Conservation (phyloP, 495 filamentous ascomycete species). For the Aspergillus nanangensis region DNA sequence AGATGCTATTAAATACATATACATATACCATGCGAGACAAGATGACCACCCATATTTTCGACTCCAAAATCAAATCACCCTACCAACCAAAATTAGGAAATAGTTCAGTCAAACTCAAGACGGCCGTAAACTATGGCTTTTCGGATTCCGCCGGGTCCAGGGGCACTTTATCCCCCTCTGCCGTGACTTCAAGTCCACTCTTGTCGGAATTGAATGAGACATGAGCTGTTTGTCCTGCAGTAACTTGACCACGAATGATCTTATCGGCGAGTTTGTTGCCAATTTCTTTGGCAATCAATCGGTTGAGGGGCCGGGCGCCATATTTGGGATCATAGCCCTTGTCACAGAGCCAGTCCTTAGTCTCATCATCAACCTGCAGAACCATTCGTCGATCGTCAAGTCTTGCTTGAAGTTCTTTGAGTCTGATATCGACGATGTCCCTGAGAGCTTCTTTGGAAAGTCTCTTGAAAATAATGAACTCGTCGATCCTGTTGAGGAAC, state of each 20-base stretch:
- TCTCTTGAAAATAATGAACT: constrained; percentile 92
- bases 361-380: constrained; percentile 63
- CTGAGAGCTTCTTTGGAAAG: constrained; percentile 72
- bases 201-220: constrained; percentile 56
- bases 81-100: not conserved
- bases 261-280: constrained; percentile 84
- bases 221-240: constrained; percentile 63
- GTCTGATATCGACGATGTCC: constrained; percentile 90
- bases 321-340: constrained; percentile 86
- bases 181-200: constrained; percentile 26
- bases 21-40: too few species aligned
- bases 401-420: constrained; percentile 78
- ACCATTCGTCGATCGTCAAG: constrained; percentile 82
- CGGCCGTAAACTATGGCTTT: constrained; percentile 4
- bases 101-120: constrained; percentile 1
- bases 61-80: not conserved
- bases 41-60: too few species aligned
- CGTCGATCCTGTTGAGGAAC: constrained; percentile 94
- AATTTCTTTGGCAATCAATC: constrained; percentile 83
- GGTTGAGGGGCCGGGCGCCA: constrained; percentile 89
- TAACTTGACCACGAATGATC: constrained; percentile 83
- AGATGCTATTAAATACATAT: constrained; percentile 15
- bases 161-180: constrained; percentile 10
- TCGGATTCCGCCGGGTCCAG: constrained; percentile 3
- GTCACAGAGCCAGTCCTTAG: constrained; percentile 81